These are phyloP conservation scores for Nakaseomyces nivariensis DNA, from an alignment of 1,139 yeast species.

Conservation along the genomic window DNA sequence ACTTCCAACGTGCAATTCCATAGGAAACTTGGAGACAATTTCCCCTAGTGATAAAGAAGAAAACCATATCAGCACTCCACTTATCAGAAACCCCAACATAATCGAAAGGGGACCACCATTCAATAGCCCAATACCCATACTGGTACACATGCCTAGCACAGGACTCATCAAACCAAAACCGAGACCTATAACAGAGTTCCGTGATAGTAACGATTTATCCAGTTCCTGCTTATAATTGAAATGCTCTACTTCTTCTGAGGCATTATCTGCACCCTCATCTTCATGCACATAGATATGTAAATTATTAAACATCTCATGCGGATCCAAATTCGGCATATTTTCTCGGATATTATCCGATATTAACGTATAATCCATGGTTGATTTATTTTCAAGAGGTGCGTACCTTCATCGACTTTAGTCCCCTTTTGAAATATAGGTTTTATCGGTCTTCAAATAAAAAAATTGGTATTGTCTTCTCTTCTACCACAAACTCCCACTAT, in stretches of 20 bases:
- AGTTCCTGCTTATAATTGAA: slow-evolving; percentile 63
- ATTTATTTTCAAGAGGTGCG: neutral
- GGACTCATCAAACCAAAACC: slow-evolving; percentile 76
- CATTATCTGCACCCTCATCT: slow-evolving; percentile 30
- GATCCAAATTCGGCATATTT: slow-evolving; percentile 16
- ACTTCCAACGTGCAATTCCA: slow-evolving; percentile 68
- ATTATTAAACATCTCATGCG: slow-evolving; percentile 22
- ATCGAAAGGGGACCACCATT: slow-evolving; percentile 71
- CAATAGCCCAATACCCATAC: slow-evolving; percentile 55
- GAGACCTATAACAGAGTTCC: slow-evolving; percentile 54
- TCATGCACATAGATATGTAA: slow-evolving; percentile 24
- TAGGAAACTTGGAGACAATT: slow-evolving; percentile 63
- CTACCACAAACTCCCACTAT: too few relatives aligned
- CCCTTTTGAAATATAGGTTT: neutral
- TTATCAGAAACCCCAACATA: slow-evolving; percentile 59
- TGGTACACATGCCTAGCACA: slow-evolving; percentile 64
- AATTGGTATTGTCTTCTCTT: too few relatives aligned
- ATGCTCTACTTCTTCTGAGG: slow-evolving; percentile 50
- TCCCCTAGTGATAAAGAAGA: slow-evolving; percentile 63
- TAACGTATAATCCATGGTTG: slow-evolving; percentile 19
- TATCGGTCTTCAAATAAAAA: neutral
- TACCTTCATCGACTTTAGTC: too few relatives aligned
- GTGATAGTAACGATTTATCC: slow-evolving; percentile 52
- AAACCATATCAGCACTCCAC: slow-evolving; percentile 49
- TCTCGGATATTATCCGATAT: slow-evolving; percentile 17